phyloP scores from a whole-genome alignment of 2,329 filamentous ascomycete species.

The Aspergillus neotritici region DNA sequence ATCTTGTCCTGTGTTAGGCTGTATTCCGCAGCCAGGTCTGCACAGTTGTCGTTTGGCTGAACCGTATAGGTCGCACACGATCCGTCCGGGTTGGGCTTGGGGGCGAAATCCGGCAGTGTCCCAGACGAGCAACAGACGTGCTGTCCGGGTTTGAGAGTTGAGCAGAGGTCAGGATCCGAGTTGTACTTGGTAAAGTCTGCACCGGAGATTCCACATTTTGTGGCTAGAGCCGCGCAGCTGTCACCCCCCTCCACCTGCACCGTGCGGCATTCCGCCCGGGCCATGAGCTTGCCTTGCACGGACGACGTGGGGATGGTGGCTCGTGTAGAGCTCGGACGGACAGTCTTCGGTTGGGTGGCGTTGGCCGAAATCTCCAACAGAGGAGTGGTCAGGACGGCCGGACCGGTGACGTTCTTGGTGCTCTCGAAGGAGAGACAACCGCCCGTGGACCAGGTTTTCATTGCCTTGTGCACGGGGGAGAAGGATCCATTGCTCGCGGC shows the following conservation, averaged over 20 bases:
- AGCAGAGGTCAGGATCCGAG: constrained; percentile 5
- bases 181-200: constrained; percentile 11
- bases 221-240: constrained; percentile 8
- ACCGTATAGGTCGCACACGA: constrained; percentile 35
- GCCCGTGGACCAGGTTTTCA: constrained; percentile 9
- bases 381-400: not conserved
- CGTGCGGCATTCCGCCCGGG: not conserved
- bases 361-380: not conserved
- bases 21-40: constrained; percentile 20
- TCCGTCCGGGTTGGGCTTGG: constrained; percentile 34
- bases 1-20: constrained; percentile 35
- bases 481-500: constrained; percentile 31
- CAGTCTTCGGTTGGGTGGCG: not conserved
- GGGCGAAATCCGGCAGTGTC: constrained; percentile 15
- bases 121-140: constrained; percentile 19
- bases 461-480: constrained; percentile 20
- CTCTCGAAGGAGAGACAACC: constrained; percentile 9
- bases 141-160: constrained; percentile 20
- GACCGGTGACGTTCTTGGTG: not conserved
- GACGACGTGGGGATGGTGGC: too few species aligned
- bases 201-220: constrained; percentile 9
- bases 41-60: constrained; percentile 29
- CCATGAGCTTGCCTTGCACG: not conserved
- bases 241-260: constrained; percentile 1
- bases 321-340: not conserved